Conservation (phyloP, 139 green algal genomes). For the Auxenochlorella protothecoides region DNA sequence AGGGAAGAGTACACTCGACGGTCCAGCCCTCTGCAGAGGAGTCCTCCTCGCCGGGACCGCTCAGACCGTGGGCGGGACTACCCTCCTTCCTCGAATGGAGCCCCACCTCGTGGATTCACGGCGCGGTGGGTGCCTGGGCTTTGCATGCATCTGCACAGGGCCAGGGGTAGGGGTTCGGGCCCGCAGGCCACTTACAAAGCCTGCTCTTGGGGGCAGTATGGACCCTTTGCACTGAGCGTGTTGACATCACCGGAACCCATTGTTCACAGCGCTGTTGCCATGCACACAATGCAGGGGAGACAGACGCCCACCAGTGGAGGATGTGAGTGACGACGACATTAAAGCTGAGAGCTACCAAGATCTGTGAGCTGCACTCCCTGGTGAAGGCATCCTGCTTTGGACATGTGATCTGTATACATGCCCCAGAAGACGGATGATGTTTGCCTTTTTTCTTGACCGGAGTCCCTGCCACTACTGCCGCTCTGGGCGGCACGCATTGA, state of each 20-base stretch:
- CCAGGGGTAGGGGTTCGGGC: not conserved
- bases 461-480: too few relatives aligned
- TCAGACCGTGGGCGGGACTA: too few relatives aligned
- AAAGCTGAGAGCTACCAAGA: constrained; percentile 18
- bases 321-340: constrained; percentile 32
- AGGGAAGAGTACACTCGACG: too few relatives aligned
- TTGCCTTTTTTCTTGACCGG: too few relatives aligned
- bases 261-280: not conserved
- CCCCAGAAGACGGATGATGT: too few relatives aligned
- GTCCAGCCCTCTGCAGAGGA: too few relatives aligned
- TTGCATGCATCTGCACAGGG: not conserved
- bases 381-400: not conserved
- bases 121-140: too few relatives aligned
- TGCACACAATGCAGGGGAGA: not conserved
- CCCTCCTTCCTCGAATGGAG: too few relatives aligned
- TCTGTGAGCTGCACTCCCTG: constrained; percentile 10
- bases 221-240: not conserved
- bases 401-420: too few relatives aligned
- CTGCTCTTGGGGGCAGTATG: not conserved
- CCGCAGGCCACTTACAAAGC: not conserved
- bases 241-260: not conserved
- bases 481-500: too few relatives aligned
- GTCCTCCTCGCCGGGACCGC: too few relatives aligned
- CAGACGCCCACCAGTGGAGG: not conserved
- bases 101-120: too few relatives aligned